Percentiles rank a stretch among this genome's conserved stretches.
These are phyloP conservation scores for Hericium erinaceus DNA, from an alignment of 768 basidiomycete species.

Conservation along the genomic window DNA sequence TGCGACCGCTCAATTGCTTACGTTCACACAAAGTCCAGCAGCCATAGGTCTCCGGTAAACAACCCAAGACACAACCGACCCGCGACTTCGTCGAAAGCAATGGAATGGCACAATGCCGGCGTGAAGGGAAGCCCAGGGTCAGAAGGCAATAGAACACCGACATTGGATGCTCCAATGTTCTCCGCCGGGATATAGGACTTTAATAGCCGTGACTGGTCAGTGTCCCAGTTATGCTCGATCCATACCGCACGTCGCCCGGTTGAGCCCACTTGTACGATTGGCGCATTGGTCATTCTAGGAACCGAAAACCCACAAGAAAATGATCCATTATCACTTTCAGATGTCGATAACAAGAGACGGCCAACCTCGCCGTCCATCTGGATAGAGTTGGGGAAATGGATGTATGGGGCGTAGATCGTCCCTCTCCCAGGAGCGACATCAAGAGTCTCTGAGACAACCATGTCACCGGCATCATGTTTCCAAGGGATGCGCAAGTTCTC, in stretches of 20 bases:
- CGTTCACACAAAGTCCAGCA: constrained; percentile 28
- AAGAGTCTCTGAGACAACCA: no score
- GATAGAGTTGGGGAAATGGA: no score
- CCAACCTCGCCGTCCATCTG: not conserved
- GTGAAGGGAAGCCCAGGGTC: constrained; percentile 45
- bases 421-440: no score
- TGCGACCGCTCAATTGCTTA: no score
- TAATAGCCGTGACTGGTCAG: constrained; percentile 39
- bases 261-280: constrained; percentile 21
- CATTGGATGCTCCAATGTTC: constrained; percentile 14
- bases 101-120: constrained; percentile 31
- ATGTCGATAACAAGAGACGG: not conserved
- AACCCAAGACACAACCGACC: constrained; percentile 43
- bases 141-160: constrained; percentile 34
- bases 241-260: constrained; percentile 43
- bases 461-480: no score
- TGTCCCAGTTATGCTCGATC: constrained; percentile 43
- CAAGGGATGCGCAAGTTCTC: no score
- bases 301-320: constrained; percentile 8
- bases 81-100: constrained; percentile 48
- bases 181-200: constrained; percentile 34
- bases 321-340: no score
- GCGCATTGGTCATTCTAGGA: constrained; percentile 16
- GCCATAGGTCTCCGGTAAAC: constrained; percentile 44
- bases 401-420: no score